These are phyloP conservation scores for Solanum medicagineum DNA, from an alignment of 257 asterid species.

Conservation along the genomic window DNA sequence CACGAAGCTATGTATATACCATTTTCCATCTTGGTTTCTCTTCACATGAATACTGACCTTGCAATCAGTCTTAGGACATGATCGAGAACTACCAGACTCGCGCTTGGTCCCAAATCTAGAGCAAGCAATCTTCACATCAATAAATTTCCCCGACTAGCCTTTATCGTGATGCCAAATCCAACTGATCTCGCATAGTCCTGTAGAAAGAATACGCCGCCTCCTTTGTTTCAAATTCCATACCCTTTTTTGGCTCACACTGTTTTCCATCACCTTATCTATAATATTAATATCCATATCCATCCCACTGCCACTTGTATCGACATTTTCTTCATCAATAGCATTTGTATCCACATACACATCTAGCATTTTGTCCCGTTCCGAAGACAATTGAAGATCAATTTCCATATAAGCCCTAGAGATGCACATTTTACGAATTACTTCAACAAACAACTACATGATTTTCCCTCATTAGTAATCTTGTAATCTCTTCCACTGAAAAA, in stretches of 20 bases:
- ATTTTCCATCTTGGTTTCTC: conserved; percentile 32
- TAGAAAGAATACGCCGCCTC: conserved; percentile 39
- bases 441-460: background rate
- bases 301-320: background rate
- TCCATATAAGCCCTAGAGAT: conserved; percentile 7
- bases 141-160: conserved; percentile 42
- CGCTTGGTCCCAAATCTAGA: conserved; percentile 36
- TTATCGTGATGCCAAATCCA: conserved; percentile 46
- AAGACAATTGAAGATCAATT: conserved; percentile 14
- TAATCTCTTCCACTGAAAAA: background rate
- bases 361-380: background rate
- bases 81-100: conserved; percentile 13
- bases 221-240: conserved; percentile 37
- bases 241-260: conserved; percentile 15
- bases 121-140: conserved; percentile 41
- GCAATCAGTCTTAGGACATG: conserved; percentile 38
- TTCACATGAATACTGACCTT: conserved; percentile 38
- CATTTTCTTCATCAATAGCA: background rate
- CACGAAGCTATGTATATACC: conserved; percentile 25
- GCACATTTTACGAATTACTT: background rate
- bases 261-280: background rate
- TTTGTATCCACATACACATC: background rate
- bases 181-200: conserved; percentile 30
- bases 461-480: background rate
- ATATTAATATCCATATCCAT: conserved; percentile 5